phyloP scores from a whole-genome alignment of 768 basidiomycete genomes.

The Mycena capillaripes region DNA sequence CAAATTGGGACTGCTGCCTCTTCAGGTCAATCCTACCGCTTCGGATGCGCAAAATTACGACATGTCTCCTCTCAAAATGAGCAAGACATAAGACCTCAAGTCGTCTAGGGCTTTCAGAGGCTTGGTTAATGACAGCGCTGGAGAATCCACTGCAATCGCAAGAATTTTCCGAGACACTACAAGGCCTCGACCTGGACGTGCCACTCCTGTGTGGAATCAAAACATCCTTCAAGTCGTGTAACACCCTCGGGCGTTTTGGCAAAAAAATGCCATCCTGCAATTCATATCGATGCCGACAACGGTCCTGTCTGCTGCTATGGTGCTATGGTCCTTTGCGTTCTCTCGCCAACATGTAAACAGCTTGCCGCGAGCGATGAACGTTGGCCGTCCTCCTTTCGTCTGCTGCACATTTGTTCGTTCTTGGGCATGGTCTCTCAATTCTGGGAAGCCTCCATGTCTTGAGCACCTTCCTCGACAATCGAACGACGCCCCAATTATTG shows the following conservation, averaged over 20 bases:
- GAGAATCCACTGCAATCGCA: slow-evolving; percentile 5
- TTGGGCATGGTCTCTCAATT: too few species aligned
- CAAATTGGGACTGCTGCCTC: too few species aligned
- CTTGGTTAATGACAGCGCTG: background rate
- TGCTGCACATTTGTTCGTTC: too few species aligned
- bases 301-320: slow-evolving; percentile 2
- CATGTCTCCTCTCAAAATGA: background rate
- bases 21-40: too few species aligned
- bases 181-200: too few species aligned
- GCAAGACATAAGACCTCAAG: background rate
- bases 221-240: too few species aligned
- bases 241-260: background rate
- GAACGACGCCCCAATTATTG: background rate
- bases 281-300: background rate
- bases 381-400: too few species aligned
- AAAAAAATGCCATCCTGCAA: background rate
- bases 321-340: background rate
- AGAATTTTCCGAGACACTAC: background rate
- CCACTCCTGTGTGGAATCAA: too few species aligned
- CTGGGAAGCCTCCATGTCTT: background rate
- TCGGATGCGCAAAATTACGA: too few species aligned
- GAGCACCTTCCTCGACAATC: background rate
- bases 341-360: too few species aligned
- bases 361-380: too few species aligned
- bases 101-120: background rate